Evolutionary conservation across 2,329 filamentous ascomycete species (phyloP).

Genomic region (Calonectria naviculata): DNA sequence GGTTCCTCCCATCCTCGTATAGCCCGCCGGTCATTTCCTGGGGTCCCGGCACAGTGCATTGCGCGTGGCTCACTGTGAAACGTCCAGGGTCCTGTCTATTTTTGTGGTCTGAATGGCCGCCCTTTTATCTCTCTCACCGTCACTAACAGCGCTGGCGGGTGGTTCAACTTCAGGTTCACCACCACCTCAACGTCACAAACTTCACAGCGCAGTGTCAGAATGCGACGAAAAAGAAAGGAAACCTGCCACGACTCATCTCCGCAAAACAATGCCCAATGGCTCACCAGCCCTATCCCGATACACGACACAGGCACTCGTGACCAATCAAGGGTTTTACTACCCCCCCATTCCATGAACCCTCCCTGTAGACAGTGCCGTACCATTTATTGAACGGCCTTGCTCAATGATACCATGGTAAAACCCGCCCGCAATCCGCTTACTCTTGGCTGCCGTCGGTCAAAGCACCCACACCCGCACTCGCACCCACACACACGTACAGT

Average conservation of each 20-base stretch:
- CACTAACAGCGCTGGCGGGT: neutral
- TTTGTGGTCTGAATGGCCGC: neutral
- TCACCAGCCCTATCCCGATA: neutral
- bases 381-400: neutral
- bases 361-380: neutral
- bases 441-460: neutral
- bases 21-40: neutral
- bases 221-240: neutral
- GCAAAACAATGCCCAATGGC: constrained; percentile 5
- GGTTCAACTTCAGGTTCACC: constrained; percentile 20
- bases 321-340: neutral
- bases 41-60: constrained; percentile 26
- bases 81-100: constrained; percentile 8
- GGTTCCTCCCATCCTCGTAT: neutral
- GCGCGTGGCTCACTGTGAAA: constrained; percentile 16
- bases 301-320: neutral
- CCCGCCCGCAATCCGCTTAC: neutral
- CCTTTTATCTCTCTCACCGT: constrained; percentile 6
- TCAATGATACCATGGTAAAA: constrained; percentile 6
- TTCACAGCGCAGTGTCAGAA: constrained; percentile 1
- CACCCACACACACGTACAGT: constrained; percentile 25
- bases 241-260: neutral
- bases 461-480: neutral
- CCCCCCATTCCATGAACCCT: neutral
- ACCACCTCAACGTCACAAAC: neutral